A percentile compares a stretch with the other conserved stretches of the same genome.
Evolutionary conservation across 345 rosid species (phyloP).

Genomic region (Noccaea bulbosa): DNA sequence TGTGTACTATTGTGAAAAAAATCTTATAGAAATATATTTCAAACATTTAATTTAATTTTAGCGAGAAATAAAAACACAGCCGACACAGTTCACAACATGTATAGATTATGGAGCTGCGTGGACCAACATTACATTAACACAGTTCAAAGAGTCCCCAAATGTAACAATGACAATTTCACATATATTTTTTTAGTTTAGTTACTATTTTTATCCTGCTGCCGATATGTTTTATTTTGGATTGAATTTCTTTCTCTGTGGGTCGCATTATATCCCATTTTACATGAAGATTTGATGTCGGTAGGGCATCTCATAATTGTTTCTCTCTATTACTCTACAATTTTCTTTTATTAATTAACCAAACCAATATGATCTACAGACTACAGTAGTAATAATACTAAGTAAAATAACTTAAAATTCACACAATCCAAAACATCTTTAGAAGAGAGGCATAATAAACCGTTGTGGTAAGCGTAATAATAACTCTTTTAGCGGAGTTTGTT

Average conservation of each 20-base stretch:
- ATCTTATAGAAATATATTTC: neutral
- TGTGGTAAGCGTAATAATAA: constrained; percentile 13
- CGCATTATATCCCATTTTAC: constrained; percentile 26
- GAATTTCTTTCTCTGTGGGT: neutral
- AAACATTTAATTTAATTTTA: constrained; percentile 9
- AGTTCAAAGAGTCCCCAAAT: constrained; percentile 31
- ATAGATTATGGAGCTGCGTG: constrained; percentile 27
- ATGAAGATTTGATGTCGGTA: constrained; percentile 14
- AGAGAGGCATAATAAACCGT: constrained; percentile 15
- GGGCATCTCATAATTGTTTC: neutral
- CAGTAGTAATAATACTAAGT: neutral
- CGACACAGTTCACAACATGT: constrained; percentile 38
- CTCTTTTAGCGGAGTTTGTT: constrained; percentile 20
- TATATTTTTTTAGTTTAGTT: neutral
- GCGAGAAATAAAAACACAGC: neutral
- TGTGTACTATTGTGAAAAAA: constrained; percentile 10
- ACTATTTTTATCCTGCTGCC: neutral
- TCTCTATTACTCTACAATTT: neutral
- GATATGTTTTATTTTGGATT: neutral
- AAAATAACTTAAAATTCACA: constrained; percentile 34
- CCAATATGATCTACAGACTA: neutral
- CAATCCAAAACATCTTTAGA: constrained; percentile 1
- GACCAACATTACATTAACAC: constrained; percentile 39
- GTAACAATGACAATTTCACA: constrained; percentile 37
- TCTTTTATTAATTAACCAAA: neutral